Conservation (phyloP, 2,329 filamentous ascomycete species). For the Claviceps arundinis region DNA sequence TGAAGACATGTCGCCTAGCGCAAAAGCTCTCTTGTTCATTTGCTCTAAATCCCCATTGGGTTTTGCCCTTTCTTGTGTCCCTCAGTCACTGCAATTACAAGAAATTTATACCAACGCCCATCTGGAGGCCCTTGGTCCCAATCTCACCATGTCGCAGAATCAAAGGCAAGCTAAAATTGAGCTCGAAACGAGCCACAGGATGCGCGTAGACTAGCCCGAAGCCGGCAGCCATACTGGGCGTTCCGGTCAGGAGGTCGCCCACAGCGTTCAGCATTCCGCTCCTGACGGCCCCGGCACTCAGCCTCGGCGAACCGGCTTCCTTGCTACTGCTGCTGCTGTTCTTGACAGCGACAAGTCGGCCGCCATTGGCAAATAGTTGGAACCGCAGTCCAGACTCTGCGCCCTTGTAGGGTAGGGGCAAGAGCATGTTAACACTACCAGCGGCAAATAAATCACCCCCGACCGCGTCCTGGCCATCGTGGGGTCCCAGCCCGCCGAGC, state of each 20-base stretch:
- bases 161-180: constrained; percentile 87
- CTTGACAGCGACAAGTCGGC: constrained; percentile 66
- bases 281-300: constrained; percentile 32
- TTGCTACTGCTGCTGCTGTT: constrained; percentile 37
- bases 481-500: constrained; percentile 75
- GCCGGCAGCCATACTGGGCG: constrained; percentile 77
- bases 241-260: constrained; percentile 55
- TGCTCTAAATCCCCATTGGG: not conserved
- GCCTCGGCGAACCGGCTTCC: constrained; percentile 19
- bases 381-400: constrained; percentile 74
- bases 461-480: constrained; percentile 72
- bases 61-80: not conserved
- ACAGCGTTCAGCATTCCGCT: constrained; percentile 48
- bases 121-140: constrained; percentile 77
- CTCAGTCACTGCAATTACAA: constrained; percentile 39
- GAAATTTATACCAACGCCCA: constrained; percentile 95
- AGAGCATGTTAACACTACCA: constrained; percentile 69
- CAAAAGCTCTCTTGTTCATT: not conserved
- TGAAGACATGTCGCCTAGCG: no score
- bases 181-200: constrained; percentile 81
- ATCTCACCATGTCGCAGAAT: constrained; percentile 74
- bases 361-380: constrained; percentile 85
- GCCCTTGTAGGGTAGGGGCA: constrained; percentile 72
- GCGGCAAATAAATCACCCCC: constrained; percentile 90
- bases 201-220: constrained; percentile 90